A percentile compares a stretch with the other conserved stretches of the same genome.
These are phyloP conservation scores for Epichloe gansuensis DNA, from an alignment of 2,329 filamentous ascomycete species.

Conservation along the genomic window DNA sequence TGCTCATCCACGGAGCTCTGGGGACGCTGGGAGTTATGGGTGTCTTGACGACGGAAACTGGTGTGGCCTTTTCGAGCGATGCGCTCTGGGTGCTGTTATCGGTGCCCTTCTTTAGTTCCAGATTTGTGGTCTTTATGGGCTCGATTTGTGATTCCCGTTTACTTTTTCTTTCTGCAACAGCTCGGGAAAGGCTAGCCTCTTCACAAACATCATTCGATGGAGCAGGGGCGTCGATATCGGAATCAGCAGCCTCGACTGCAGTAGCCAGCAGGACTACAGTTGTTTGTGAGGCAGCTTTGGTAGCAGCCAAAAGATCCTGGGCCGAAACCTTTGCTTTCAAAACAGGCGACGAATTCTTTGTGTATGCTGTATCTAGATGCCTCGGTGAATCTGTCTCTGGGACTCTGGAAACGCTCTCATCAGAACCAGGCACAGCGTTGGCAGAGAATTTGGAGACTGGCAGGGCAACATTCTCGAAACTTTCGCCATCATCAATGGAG, in stretches of 20 bases:
- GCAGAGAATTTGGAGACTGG: conserved; percentile 11
- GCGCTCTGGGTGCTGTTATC: conserved; percentile 79
- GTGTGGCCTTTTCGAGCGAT: conserved; percentile 71
- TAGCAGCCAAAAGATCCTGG: conserved; percentile 15
- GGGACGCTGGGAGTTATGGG: conserved; percentile 58
- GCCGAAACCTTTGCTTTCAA: conserved; percentile 16
- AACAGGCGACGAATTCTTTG: conserved; percentile 7
- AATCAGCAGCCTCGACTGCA: neutral
- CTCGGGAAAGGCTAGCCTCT: conserved; percentile 16
- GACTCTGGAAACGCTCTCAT: neutral
- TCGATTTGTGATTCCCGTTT: conserved; percentile 31
- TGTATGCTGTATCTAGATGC: conserved; percentile 4
- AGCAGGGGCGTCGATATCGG: neutral
- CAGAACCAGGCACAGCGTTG: conserved; percentile 9
- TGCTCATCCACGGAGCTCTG: conserved; percentile 10
- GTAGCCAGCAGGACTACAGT: neutral
- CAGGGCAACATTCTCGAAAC: conserved; percentile 4
- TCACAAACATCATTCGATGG: conserved; percentile 6
- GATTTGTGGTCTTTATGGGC: conserved; percentile 38
- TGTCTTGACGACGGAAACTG: conserved; percentile 69
- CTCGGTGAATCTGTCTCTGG: neutral
- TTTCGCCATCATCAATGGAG: conserved; percentile 6
- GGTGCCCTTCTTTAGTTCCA: conserved; percentile 46
- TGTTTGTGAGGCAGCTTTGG: conserved; percentile 9
- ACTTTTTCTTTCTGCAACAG: conserved; percentile 14